Conservation (phyloP, 306 rosid genomes). For the Corylus americana region DNA sequence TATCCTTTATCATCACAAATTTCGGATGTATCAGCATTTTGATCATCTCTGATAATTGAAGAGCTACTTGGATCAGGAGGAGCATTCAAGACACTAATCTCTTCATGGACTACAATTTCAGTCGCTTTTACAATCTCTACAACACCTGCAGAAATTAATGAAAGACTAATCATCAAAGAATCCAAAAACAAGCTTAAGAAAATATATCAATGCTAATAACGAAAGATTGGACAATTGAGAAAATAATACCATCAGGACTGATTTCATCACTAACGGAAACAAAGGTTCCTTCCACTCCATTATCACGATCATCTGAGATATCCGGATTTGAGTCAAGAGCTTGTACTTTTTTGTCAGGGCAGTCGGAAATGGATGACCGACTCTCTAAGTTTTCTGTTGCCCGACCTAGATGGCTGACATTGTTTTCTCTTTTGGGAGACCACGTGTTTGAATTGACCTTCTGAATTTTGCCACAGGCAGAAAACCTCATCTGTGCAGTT, state of each 20-base stretch:
- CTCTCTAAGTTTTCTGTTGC: slow-evolving; percentile 39
- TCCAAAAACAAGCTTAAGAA: slow-evolving; percentile 1
- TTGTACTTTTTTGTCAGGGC: slow-evolving; percentile 37
- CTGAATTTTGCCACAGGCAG: slow-evolving; percentile 32
- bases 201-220: slow-evolving; percentile 8
- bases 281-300: slow-evolving; percentile 35
- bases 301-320: slow-evolving; percentile 32
- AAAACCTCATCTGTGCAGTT: slow-evolving; percentile 62
- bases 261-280: slow-evolving; percentile 40
- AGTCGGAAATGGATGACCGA: slow-evolving; percentile 34
- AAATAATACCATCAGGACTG: slow-evolving; percentile 58
- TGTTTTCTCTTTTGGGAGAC: slow-evolving; percentile 41
- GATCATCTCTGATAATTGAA: slow-evolving; percentile 35
- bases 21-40: slow-evolving; percentile 40
- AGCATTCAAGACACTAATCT: slow-evolving; percentile 41
- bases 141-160: slow-evolving; percentile 48
- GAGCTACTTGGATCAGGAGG: slow-evolving; percentile 38
- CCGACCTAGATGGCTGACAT: slow-evolving; percentile 33
- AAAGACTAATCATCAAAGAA: slow-evolving; percentile 26
- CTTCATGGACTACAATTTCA: slow-evolving; percentile 31
- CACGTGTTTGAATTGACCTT: slow-evolving; percentile 40
- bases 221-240: slow-evolving; percentile 22
- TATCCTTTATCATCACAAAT: slow-evolving; percentile 33
- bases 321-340: slow-evolving; percentile 43
- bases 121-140: slow-evolving; percentile 33